A percentile compares a stretch with the other conserved stretches of the same genome.
Conservation (phyloP, 140 eudicot genomes). For the Erigeron philadelphicus region DNA sequence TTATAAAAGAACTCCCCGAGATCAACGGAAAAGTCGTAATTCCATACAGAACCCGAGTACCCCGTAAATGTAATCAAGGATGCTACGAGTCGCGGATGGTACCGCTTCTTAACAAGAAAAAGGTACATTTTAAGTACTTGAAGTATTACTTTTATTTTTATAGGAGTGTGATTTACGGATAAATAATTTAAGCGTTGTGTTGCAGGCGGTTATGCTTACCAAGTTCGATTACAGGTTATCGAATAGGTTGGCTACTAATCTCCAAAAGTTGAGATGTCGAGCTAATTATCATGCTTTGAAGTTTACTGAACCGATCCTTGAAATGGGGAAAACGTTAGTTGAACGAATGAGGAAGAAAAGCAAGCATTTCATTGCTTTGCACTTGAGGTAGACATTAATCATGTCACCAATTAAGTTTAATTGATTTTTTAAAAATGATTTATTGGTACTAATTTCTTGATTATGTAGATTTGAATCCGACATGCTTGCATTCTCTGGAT, state of each 20-base stretch:
- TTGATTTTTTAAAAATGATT: background rate
- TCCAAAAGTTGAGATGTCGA: conserved; percentile 79
- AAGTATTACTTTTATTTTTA: background rate
- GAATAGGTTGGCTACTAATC: conserved; percentile 50
- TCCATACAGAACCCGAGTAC: conserved; percentile 51
- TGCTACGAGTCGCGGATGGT: conserved; percentile 47
- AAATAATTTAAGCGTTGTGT: conserved; percentile 16
- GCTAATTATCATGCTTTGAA: conserved; percentile 73
- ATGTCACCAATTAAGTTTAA: background rate
- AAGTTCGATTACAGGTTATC: conserved; percentile 78
- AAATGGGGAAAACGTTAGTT: conserved; percentile 63
- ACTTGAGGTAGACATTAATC: conserved; percentile 45
- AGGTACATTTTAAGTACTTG: conserved; percentile 29
- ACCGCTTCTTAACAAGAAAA: conserved; percentile 49
- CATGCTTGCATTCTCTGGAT: conserved; percentile 90
- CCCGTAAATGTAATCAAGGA: conserved; percentile 52
- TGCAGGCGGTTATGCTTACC: conserved; percentile 68
- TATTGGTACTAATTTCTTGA: background rate
- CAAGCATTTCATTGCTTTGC: conserved; percentile 64
- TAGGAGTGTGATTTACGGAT: background rate
- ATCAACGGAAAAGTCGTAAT: conserved; percentile 31
- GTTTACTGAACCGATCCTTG: conserved; percentile 61
- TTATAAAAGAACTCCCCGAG: conserved; percentile 41
- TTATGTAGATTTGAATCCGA: conserved; percentile 62
- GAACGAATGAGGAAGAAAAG: conserved; percentile 70